Conservation (phyloP, 441 rosid species). For the Pelargonium fulgidum region DNA sequence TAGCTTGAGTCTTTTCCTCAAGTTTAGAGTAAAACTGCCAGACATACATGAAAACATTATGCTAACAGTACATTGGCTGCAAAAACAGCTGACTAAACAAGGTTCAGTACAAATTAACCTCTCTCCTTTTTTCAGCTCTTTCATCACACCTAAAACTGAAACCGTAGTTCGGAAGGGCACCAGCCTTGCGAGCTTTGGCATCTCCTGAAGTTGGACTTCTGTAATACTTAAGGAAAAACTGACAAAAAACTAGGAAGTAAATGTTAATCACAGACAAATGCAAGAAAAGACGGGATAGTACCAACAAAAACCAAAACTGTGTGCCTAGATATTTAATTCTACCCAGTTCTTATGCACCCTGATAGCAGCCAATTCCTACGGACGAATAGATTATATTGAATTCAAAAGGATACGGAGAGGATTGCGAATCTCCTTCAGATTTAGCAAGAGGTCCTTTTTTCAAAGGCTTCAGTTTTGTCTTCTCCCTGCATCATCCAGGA, state of each 20-base stretch:
- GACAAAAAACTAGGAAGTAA: slow-evolving; percentile 10
- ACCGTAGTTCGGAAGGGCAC: slow-evolving; percentile 89
- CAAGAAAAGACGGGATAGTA: neutral
- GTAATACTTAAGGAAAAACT: slow-evolving; percentile 33
- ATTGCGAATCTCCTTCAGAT: slow-evolving; percentile 54
- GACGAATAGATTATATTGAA: slow-evolving; percentile 18
- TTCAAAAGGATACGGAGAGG: slow-evolving; percentile 58
- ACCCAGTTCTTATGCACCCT: neutral
- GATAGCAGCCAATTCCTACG: slow-evolving; percentile 1
- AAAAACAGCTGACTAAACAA: neutral
- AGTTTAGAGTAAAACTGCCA: slow-evolving; percentile 30
- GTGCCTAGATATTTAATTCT: neutral
- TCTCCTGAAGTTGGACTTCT: slow-evolving; percentile 66
- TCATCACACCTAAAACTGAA: slow-evolving; percentile 93
- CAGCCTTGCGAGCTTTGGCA: slow-evolving; percentile 52
- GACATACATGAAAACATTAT: neutral
- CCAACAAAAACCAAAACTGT: neutral
- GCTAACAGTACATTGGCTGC: neutral
- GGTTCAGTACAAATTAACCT: slow-evolving; percentile 43
- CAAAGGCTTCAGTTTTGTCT: slow-evolving; percentile 45
- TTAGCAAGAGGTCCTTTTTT: slow-evolving; percentile 46
- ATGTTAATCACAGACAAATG: slow-evolving; percentile 8
- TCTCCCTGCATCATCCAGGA: slow-evolving; percentile 53
- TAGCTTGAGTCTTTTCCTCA: slow-evolving; percentile 30
- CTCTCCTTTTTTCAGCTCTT: slow-evolving; percentile 96